Evolutionary conservation across 2,329 filamentous ascomycete species (phyloP), one percentile per base, ranked within the genome.

Genomic region (Trichoderma atroviride): DNA sequence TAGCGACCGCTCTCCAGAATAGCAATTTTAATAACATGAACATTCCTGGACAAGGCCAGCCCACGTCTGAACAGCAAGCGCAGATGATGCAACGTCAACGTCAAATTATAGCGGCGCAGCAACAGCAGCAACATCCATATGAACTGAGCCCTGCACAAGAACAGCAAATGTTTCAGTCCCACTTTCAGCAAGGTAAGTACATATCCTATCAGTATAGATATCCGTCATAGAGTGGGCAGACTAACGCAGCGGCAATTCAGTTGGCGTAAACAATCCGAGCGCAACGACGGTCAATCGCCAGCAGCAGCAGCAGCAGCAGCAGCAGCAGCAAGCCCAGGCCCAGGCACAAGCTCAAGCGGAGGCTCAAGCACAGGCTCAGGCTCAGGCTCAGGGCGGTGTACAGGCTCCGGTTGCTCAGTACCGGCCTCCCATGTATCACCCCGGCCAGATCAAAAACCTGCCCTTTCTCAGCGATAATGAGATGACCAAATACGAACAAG

Each of bases 401-500:
- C 73, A 75, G 56, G 72, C 70, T 60, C 62, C 74, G 63, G 65
- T 70, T 65, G 73, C 71, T 27, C 74, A 75, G 68, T 74, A 74
- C 68, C 76, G 74, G 11, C 74, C 77, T 1, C 80, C 81, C 1
- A 83, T 87, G 78, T 86, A 85, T 43, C 80, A 82, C 37, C 85
- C 87, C 0, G 81, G 83, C 43, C 82, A 84, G 63, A 88, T 89
- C 76, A 81, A 83, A 37, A 80, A 71, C 5, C 80, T 89, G 4
- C 79, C 79, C 2, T 82, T 83, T 50, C 79, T 91, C 2, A 84
- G 79, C 31, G 80, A 85, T 0, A 82, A 85, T 1, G 88, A 91
- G 69, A 88, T 86, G 73, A 73, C 73, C 2, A 88, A 88, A 73
- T 91, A 89, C 72, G 87, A 89, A 72, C 78, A 81, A 2, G 88